These are phyloP conservation scores for Schoenoplectus tabernaemontani DNA, from an alignment of 202 grass and related monocot species.

Conservation along the genomic window DNA sequence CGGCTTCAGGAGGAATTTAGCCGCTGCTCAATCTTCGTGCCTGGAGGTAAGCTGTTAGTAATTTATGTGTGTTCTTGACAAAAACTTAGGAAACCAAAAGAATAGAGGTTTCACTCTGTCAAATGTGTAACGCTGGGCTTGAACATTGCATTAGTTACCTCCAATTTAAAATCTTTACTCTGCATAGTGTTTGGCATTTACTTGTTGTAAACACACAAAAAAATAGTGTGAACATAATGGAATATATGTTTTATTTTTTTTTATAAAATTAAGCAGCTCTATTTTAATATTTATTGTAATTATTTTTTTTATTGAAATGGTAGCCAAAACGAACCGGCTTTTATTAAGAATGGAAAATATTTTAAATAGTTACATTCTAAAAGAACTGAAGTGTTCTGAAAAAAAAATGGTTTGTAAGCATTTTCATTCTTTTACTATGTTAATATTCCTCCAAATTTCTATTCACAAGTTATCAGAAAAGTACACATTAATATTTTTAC, in stretches of 20 bases:
- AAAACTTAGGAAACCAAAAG: not conserved
- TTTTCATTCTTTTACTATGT: not conserved
- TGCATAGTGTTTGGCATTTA: too few relatives aligned
- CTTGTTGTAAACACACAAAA: too few relatives aligned
- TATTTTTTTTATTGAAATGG: too few relatives aligned
- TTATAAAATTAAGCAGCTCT: too few relatives aligned
- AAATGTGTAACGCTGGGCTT: slow-evolving; percentile 71
- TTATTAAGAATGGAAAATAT: not conserved
- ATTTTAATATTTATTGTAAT: too few relatives aligned
- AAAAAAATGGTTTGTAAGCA: not conserved
- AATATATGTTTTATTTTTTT: too few relatives aligned
- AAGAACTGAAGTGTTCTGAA: not conserved
- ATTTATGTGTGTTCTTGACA: not conserved
- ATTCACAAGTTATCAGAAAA: not conserved
- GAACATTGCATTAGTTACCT: slow-evolving; percentile 67
- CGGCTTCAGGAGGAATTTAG: not conserved
- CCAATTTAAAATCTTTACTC: slow-evolving; percentile 21
- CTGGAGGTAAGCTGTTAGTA: not conserved
- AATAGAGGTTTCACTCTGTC: slow-evolving; percentile 37
- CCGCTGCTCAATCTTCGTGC: not conserved
- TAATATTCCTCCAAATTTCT: not conserved
- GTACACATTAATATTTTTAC: not conserved
- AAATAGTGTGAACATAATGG: too few relatives aligned
- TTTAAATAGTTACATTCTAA: not conserved
- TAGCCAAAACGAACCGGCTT: too few relatives aligned